These are phyloP conservation scores for Parmales sp. DNA, from an alignment of 108 stramenopile species.

Conservation along the genomic window DNA sequence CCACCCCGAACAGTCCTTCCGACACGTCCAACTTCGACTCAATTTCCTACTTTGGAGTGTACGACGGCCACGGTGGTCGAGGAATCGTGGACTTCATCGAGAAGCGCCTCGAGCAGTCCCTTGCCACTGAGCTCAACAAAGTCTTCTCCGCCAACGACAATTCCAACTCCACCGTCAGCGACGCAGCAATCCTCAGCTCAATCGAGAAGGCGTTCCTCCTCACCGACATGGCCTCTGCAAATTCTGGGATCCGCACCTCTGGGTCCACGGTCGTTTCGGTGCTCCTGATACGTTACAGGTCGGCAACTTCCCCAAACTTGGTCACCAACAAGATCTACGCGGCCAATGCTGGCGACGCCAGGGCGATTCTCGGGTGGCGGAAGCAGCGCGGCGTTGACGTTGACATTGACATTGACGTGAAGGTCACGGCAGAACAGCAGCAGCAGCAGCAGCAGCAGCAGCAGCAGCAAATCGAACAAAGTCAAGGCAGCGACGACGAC, in stretches of 20 bases:
- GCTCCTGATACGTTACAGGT: constrained; percentile 36
- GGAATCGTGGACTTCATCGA: constrained; percentile 87
- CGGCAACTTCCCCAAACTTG: background rate
- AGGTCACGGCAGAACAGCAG: no score
- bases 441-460: no score
- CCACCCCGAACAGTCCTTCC: constrained; percentile 30
- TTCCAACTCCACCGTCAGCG: constrained; percentile 10
- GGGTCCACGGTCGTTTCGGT: constrained; percentile 90
- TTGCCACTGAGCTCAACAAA: constrained; percentile 62
- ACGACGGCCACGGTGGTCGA: constrained; percentile 92
- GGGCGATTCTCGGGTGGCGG: constrained; percentile 62
- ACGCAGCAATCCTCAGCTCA: constrained; percentile 30
- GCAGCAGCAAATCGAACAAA: background rate
- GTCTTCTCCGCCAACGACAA: constrained; percentile 19
- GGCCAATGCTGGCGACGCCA: constrained; percentile 91
- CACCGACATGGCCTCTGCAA: constrained; percentile 71
- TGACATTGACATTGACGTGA: no score
- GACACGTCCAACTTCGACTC: constrained; percentile 13
- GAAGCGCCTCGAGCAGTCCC: constrained; percentile 50
- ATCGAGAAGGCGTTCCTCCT: constrained; percentile 77
- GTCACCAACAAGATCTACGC: constrained; percentile 58
- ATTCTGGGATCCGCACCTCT: constrained; percentile 58
- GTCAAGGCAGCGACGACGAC: background rate
- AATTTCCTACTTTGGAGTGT: constrained; percentile 64
- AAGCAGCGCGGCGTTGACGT: no score